A percentile compares a stretch with the other conserved stretches of the same genome.
These are phyloP conservation scores for Cercospora sp. DNA, from an alignment of 2,329 filamentous ascomycete genomes.

Conservation along the genomic window DNA sequence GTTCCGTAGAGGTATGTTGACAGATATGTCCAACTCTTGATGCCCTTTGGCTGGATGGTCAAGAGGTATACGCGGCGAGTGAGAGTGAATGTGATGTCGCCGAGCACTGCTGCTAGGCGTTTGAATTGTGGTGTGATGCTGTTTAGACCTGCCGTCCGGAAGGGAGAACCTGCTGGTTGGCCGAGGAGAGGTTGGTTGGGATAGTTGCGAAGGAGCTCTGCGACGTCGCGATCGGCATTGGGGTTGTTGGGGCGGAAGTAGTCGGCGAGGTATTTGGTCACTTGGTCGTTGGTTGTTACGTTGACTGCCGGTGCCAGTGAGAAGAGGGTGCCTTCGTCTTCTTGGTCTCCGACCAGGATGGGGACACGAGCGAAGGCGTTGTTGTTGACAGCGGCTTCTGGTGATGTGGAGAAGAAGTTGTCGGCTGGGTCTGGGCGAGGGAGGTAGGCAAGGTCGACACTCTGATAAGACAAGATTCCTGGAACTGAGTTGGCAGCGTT, in stretches of 20 bases:
- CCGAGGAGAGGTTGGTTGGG: conserved; percentile 46
- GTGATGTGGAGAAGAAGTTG: conserved; percentile 59
- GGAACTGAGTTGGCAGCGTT: conserved; percentile 70
- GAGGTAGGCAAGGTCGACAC: conserved; percentile 69
- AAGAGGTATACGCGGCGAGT: conserved; percentile 65
- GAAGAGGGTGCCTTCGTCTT: conserved; percentile 61
- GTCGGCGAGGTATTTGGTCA: conserved; percentile 63
- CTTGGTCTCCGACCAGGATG: conserved; percentile 69
- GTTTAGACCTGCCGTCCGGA: conserved; percentile 67
- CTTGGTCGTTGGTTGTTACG: conserved; percentile 59
- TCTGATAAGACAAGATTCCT: conserved; percentile 61
- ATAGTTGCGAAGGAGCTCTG: conserved; percentile 63
- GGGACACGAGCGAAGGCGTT: conserved; percentile 43
- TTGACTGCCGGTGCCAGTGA: conserved; percentile 65
- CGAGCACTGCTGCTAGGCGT: conserved; percentile 69
- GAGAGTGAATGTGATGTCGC: conserved; percentile 74
- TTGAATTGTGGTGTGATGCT: conserved; percentile 76
- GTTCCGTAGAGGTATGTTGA: conserved; percentile 70
- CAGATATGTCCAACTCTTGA: conserved; percentile 76
- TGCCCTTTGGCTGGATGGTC: conserved; percentile 46
- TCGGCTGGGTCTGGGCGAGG: conserved; percentile 67
- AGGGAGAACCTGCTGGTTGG: conserved; percentile 66
- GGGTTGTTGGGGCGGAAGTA: conserved; percentile 55
- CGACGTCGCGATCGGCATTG: conserved; percentile 42
- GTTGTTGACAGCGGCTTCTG: conserved; percentile 56